Percentiles rank a stretch among this genome's conserved stretches.
Conservation (phyloP, 805 yeast genomes). For the Jamesozyma lodderae region DNA sequence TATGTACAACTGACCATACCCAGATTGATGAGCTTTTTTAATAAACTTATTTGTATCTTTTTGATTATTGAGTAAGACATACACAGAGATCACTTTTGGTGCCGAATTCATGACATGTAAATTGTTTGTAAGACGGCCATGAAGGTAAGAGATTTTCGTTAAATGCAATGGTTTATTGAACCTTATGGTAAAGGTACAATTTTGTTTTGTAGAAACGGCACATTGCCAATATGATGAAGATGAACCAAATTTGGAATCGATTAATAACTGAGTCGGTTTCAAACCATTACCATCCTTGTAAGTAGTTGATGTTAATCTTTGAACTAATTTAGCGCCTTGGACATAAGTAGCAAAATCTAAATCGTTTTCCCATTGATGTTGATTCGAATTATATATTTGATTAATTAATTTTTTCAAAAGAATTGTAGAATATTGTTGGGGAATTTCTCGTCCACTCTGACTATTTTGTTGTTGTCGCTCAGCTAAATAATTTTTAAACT, state of each 20-base stretch:
- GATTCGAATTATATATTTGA: conserved; percentile 26
- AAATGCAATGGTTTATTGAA: conserved; percentile 34
- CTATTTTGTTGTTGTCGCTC: conserved; percentile 1
- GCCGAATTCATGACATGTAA: conserved; percentile 33
- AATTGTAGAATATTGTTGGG: conserved; percentile 22
- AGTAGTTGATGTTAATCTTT: conserved; percentile 30
- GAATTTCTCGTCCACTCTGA: conserved; percentile 1
- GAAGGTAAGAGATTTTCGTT: conserved; percentile 30
- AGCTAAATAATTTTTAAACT: conserved; percentile 12
- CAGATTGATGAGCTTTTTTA: conserved; percentile 11
- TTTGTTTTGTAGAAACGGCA: conserved; percentile 13
- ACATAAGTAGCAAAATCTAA: conserved; percentile 29
- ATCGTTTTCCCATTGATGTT: conserved; percentile 30
- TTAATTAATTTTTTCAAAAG: conserved; percentile 22
- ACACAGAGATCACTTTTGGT: conserved; percentile 31
- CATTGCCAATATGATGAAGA: conserved; percentile 30
- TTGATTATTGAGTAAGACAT: conserved; percentile 17
- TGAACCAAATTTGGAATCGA: conserved; percentile 13
- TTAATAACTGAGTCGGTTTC: conserved; percentile 21
- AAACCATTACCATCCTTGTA: conserved; percentile 23
- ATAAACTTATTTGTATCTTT: conserved; percentile 7
- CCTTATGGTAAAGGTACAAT: conserved; percentile 30
- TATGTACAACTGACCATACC: conserved; percentile 12
- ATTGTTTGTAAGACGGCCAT: conserved; percentile 32
- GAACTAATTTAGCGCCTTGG: conserved; percentile 32